Base-by-base conservation (phyloP, 2,329 filamentous ascomycete genomes). In the Thelonectria discophora region DNA sequence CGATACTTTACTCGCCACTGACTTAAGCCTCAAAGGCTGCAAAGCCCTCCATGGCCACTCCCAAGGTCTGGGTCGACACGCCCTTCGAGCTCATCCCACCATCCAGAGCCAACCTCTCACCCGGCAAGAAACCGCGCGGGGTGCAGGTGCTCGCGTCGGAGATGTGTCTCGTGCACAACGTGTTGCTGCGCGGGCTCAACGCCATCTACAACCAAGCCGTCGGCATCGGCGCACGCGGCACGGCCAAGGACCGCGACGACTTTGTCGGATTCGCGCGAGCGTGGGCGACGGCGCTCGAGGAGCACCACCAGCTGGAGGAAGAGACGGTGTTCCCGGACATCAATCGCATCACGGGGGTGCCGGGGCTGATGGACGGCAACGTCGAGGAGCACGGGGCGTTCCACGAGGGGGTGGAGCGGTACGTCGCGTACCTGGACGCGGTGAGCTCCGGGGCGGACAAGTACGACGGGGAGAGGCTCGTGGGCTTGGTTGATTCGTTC, bases 231-330 rank as follows among this genome's bases (percentile, higher is more conserved):
- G 21, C 61, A 8, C 62, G 47, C 3, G 72, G 71, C 3, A 71
- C 65, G 2, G 55, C 66, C 10, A 66, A 75, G 21, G 77, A 81
- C 48, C 70, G 73, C n/a, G 48, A 66, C 5, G 65, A 71, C 34
- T 78, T 80, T 60, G 63, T 70, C 12, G 64, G 72, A 32, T 80
- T 76, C 61, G 72, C 74, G 0, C 40, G 64, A 11, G 65, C 70
- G 13, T 80, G 79, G 72, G 57, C 71, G 27, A 64, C 57, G 2
- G 63, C 76, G 15, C 30, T 81, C 2, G 62, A 76, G 34, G 65
- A 74, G 12, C 81, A 82, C 61, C 79, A 82, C 60, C 55, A 71
- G 1, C 55, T 64, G 0, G 80, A 82, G 60, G 80, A 82, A 53
- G 64, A 60, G 2, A 39, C 63, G 21, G 70, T 80, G 42, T 82